phyloP scores from a whole-genome alignment of 2,329 filamentous ascomycete species.

The Monilinia polystroma region DNA sequence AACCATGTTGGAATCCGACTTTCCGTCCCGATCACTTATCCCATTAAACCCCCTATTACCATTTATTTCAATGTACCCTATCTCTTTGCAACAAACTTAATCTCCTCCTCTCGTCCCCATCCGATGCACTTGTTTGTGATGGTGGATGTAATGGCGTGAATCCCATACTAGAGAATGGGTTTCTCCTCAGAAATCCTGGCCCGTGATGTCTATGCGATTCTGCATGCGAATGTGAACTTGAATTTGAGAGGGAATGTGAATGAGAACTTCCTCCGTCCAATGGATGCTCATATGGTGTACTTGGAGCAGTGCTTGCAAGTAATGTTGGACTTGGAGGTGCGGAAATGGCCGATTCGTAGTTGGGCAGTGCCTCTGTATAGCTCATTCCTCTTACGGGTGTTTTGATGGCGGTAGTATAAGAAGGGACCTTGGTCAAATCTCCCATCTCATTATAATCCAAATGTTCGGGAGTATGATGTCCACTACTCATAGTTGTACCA shows the following conservation, averaged over 20 bases:
- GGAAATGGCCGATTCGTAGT: constrained; percentile 63
- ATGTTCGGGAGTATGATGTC: constrained; percentile 56
- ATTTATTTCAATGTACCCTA: constrained; percentile 26
- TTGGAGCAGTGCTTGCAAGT: constrained; percentile 26
- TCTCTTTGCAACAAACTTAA: constrained; percentile 36
- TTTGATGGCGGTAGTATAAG: constrained; percentile 71
- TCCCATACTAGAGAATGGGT: constrained; percentile 33
- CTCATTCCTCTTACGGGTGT: constrained; percentile 56
- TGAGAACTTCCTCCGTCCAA: not conserved
- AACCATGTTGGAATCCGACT: not conserved
- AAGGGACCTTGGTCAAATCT: constrained; percentile 71
- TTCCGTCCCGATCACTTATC: not conserved
- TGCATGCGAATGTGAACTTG: not conserved
- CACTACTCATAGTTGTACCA: constrained; percentile 43
- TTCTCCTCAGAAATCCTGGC: constrained; percentile 23
- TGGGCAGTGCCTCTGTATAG: constrained; percentile 57
- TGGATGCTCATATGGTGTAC: constrained; percentile 20
- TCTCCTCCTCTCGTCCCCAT: constrained; percentile 36
- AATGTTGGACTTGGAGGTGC: constrained; percentile 45
- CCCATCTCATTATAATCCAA: constrained; percentile 58
- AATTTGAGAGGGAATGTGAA: not conserved
- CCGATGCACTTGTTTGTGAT: constrained; percentile 27
- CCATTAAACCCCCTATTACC: not conserved
- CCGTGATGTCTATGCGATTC: constrained; percentile 19
- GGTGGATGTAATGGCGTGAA: constrained; percentile 36